These are phyloP conservation scores for Citrus australasica DNA, from an alignment of 345 rosid species.

Conservation along the genomic window DNA sequence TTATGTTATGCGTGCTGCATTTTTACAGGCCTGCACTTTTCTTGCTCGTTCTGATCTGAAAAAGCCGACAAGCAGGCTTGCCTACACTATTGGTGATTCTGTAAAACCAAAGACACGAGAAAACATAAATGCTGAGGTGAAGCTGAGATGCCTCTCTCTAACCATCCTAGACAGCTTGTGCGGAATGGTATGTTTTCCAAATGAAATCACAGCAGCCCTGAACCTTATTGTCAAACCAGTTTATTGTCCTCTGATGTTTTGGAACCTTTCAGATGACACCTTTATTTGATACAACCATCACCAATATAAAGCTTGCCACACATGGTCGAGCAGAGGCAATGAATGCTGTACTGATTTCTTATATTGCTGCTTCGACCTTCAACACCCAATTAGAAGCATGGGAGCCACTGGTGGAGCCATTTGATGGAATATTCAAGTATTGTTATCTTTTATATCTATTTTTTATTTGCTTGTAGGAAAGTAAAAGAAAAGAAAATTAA, in stretches of 20 bases:
- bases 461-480: slow-evolving; percentile 3
- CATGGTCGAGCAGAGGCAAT: slow-evolving; percentile 91
- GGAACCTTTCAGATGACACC: slow-evolving; percentile 78
- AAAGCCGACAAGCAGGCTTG: slow-evolving; percentile 76
- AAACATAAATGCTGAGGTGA: slow-evolving; percentile 81
- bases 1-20: slow-evolving; percentile 11
- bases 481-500: neutral
- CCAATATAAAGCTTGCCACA: slow-evolving; percentile 92
- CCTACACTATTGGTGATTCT: slow-evolving; percentile 82
- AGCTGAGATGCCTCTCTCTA: slow-evolving; percentile 77
- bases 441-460: slow-evolving; percentile 19
- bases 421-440: slow-evolving; percentile 99
- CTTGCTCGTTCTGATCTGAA: slow-evolving; percentile 85
- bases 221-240: neutral
- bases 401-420: slow-evolving; percentile 99
- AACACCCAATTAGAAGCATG: slow-evolving; percentile 93
- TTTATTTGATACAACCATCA: slow-evolving; percentile 75
- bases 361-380: slow-evolving; percentile 93
- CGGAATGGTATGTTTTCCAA: slow-evolving; percentile 69
- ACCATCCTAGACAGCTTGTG: slow-evolving; percentile 85
- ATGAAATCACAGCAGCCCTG: slow-evolving; percentile 4
- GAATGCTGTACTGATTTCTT: slow-evolving; percentile 91
- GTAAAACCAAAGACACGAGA: slow-evolving; percentile 83
- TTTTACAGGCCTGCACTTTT: slow-evolving; percentile 90
- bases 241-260: slow-evolving; percentile 9